Base-by-base conservation (phyloP, 2,329 filamentous ascomycete species). In the Dothideomycetes sp. region DNA sequence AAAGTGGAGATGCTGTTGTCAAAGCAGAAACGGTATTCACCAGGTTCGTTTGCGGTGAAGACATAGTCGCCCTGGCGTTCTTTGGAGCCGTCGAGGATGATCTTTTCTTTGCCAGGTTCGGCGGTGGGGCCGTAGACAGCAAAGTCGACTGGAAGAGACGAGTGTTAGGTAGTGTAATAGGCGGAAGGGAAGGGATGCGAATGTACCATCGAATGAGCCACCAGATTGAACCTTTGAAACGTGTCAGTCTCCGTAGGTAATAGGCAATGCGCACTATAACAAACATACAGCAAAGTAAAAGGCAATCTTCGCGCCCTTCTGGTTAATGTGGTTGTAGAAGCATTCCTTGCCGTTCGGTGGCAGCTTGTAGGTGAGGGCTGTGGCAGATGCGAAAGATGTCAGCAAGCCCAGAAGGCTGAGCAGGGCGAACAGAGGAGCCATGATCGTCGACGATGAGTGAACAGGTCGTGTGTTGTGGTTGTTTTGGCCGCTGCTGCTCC, bases 1-100 rank as follows among this genome's bases (percentile, higher is more conserved):
- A 94, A 95, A 0, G 89, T 96, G 58, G 84, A 94, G 84, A 98
- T 94, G 60, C 91, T 83, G 59, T 98, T 98, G 67, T 88, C 84
- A 71, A 98, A 98, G 74, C 91, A 98, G 70, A 98, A 96, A 40
- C 80, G 78, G 68, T 96, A 95, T 57, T 96, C 89, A 50, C 91
- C 91, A 5, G 74, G 58, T 38, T 86, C 78, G 55, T 86, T 85
- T 32, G 88, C 91, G 0, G 88, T 94, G 64, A 98, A 98, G 48
- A 98, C 91, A 58, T 94, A 96, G 65, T 98, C 91, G 40, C 89
- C 91, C 67, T 96, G 89, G 50, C 89, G 78, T 68, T 85, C 91
- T 68, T 94, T 96, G 53, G 80, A 72, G 47, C 88, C 91, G 46
- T 88, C 79, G 55, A 96, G 67, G 46, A 98, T 81, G 47, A 85